These are phyloP conservation scores for Wakefieldia striispora DNA, from an alignment of 768 basidiomycete species.

Conservation along the genomic window DNA sequence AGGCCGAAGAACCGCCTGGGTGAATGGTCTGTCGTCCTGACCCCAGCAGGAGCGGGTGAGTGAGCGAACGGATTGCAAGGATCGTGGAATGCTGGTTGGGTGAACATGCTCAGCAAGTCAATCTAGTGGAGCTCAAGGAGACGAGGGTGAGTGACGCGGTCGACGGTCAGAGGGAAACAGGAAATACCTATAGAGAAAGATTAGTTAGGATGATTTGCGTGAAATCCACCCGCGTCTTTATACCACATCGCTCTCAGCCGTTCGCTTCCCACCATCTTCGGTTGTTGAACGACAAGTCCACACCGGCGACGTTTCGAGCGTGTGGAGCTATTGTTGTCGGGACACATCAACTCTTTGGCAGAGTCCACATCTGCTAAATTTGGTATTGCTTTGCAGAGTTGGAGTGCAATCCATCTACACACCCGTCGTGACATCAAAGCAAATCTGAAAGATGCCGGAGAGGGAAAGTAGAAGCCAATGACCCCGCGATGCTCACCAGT, in stretches of 20 bases:
- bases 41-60: constrained; percentile 24
- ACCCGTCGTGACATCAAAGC: background rate
- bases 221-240: constrained; percentile 13
- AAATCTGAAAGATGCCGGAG: background rate
- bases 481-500: no score
- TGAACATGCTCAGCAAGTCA: constrained; percentile 17
- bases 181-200: no score
- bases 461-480: background rate
- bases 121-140: background rate
- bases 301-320: background rate
- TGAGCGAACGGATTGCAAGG: constrained; percentile 14
- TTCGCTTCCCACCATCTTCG: constrained; percentile 11
- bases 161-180: background rate
- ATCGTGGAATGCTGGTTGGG: constrained; percentile 8
- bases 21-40: constrained; percentile 21
- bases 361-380: constrained; percentile 2
- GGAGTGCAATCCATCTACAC: background rate
- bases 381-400: background rate
- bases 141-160: background rate
- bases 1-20: constrained; percentile 21
- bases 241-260: constrained; percentile 7
- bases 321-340: constrained; percentile 15
- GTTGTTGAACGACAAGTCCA: constrained; percentile 4
- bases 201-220: background rate
- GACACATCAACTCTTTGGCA: constrained; percentile 1